These are phyloP conservation scores for Larix kaempferi DNA, from an alignment of 75 land plant species.

Conservation along the genomic window DNA sequence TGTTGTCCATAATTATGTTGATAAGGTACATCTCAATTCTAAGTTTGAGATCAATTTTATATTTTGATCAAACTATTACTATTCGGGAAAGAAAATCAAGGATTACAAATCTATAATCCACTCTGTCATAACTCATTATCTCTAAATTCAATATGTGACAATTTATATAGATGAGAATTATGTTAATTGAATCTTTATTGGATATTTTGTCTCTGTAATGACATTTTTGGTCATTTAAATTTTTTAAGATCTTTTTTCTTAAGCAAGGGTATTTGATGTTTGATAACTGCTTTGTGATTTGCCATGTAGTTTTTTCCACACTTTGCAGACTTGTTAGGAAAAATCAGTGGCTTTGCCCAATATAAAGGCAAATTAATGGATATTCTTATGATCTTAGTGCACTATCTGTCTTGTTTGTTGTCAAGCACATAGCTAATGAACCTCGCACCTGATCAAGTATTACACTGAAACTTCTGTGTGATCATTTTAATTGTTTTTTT, in stretches of 20 bases:
- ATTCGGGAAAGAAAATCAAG: too few relatives aligned
- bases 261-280: neutral
- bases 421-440: constrained; percentile 13
- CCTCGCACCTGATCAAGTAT: constrained; percentile 8
- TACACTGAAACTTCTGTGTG: neutral
- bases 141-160: neutral
- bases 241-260: neutral
- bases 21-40: constrained; percentile 50
- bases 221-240: neutral
- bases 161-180: neutral
- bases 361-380: constrained; percentile 53
- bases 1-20: constrained; percentile 46
- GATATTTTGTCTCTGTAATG: neutral
- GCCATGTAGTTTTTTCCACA: constrained; percentile 46
- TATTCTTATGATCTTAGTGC: constrained; percentile 58
- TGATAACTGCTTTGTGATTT: constrained; percentile 9
- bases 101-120: neutral
- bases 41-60: neutral
- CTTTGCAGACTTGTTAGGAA: constrained; percentile 52
- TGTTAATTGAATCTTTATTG: neutral
- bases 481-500: neutral
- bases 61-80: neutral
- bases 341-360: constrained; percentile 50
- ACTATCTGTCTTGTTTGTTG: constrained; percentile 55
- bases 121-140: neutral